Base-by-base conservation (phyloP, 495 filamentous ascomycete genomes). In the Penicillium paradoxum region DNA sequence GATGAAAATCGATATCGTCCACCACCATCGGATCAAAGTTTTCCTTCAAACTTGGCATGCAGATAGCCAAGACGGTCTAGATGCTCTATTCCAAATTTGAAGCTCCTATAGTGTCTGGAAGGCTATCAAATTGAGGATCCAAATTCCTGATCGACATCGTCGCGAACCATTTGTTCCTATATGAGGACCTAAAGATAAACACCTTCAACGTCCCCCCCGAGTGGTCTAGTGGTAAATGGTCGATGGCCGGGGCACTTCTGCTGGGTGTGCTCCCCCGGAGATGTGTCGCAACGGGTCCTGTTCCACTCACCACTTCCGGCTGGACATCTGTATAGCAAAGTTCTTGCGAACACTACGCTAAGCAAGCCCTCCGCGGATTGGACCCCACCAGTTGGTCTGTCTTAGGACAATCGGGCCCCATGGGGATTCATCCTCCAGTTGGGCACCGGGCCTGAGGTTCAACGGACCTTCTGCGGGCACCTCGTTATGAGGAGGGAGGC, bases 11-110 rank as follows among this genome's bases (percentile, higher is more conserved):
- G 2, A 11, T 40, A 22, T 40, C 18, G 3, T 6, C 19, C 17
- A 40, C 37, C 37, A 40, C 18, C 37, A 40, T 22, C 18, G 3
- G n/a, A 5, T 40, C 3, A 19, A 13, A 17, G 13, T 13, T 13
- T 32, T 1, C 53, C 56, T 13, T 65, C 58, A 47, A 60, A 64
- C 1, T 64, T 67, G 1, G 54, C 58, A 6, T 60, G 67, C 50
- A 64, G 58, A 67, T 64, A 60, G 66, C 65, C 25, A 55, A 56
- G 21, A 58, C 60, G 3, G 57, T 65, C 13, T 65, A 62, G 62
- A 69, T 17, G 64, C 62, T 67, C 24, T 60, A 58, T 62, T 3
- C 22, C 27, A 4, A 1, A 11, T 45, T 34, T 45, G 1, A 17
- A 10, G 14, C 34, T 17, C n/a, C 14, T 15, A 17, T 6, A 2